These are phyloP conservation scores for Crassisporium funariophilum DNA, from an alignment of 768 basidiomycete genomes.

Conservation along the genomic window DNA sequence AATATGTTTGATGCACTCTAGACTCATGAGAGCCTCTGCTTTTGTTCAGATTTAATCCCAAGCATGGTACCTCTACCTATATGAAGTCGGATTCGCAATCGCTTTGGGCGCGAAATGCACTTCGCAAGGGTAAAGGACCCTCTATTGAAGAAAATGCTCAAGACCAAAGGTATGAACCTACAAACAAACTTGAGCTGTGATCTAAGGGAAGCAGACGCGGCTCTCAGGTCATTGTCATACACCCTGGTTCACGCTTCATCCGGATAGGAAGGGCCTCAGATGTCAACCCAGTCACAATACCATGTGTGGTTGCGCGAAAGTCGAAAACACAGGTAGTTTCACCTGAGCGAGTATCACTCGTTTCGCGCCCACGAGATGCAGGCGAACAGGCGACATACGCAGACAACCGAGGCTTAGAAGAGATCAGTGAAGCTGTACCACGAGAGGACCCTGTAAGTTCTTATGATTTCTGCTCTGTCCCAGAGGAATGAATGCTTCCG, in stretches of 20 bases:
- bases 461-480: background rate
- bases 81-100: constrained; percentile 76
- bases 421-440: constrained; percentile 8
- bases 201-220: constrained; percentile 56
- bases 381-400: constrained; percentile 5
- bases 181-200: constrained; percentile 18
- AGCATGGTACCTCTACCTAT: constrained; percentile 77
- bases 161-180: constrained; percentile 49
- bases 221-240: constrained; percentile 76
- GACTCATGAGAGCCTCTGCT: constrained; percentile 5
- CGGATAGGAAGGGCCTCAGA: constrained; percentile 80
- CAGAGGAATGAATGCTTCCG: background rate
- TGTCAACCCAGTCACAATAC: constrained; percentile 67
- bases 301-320: constrained; percentile 75
- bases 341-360: constrained; percentile 47
- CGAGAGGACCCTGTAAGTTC: constrained; percentile 61
- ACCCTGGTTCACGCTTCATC: constrained; percentile 74
- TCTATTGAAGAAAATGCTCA: constrained; percentile 39
- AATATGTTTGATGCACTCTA: background rate
- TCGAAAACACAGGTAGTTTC: constrained; percentile 45
- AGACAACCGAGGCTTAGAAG: constrained; percentile 3
- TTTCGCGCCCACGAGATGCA: constrained; percentile 56
- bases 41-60: constrained; percentile 66
- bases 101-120: constrained; percentile 70
- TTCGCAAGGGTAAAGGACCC: constrained; percentile 49